A percentile compares a stretch with the other conserved stretches of the same genome.
phyloP scores from a whole-genome alignment of 2,329 filamentous ascomycete genomes.

The Penicillium decumbens region DNA sequence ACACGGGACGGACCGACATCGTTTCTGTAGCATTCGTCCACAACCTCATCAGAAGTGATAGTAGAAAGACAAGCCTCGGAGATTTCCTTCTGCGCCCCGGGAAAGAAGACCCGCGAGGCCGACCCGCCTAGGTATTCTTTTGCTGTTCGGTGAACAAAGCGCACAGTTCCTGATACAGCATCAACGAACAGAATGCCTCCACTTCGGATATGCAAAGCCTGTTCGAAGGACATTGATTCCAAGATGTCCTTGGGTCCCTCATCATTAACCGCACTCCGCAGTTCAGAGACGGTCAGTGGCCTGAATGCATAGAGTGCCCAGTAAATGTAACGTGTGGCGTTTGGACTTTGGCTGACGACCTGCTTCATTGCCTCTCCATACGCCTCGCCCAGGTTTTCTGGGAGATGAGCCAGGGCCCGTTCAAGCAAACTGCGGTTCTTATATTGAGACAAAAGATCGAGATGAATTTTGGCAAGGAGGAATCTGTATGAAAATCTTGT shows the following conservation, averaged over 20 bases:
- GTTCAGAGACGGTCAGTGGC: constrained; percentile 24
- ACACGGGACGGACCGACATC: constrained; percentile 9
- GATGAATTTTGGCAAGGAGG: constrained; percentile 26
- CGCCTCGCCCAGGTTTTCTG: constrained; percentile 27
- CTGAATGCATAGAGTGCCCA: constrained; percentile 28
- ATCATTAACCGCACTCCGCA: constrained; percentile 16
- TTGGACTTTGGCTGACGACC: constrained; percentile 21
- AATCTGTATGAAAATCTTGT: constrained; percentile 19
- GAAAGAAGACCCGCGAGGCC: constrained; percentile 30
- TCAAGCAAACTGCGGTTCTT: constrained; percentile 20
- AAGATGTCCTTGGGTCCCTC: background rate
- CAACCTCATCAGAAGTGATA: constrained; percentile 29
- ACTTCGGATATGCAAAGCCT: constrained; percentile 12
- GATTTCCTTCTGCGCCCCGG: constrained; percentile 26
- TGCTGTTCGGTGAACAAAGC: constrained; percentile 29
- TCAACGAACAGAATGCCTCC: constrained; percentile 28
- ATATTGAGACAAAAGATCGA: constrained; percentile 27
- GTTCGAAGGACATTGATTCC: constrained; percentile 16
- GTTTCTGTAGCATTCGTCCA: constrained; percentile 31
- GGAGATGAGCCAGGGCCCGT: constrained; percentile 23
- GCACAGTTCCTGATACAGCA: constrained; percentile 22
- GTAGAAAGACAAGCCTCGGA: constrained; percentile 27
- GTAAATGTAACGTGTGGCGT: constrained; percentile 23
- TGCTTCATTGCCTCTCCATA: constrained; percentile 32
- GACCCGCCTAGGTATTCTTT: constrained; percentile 28